A percentile compares a stretch with the other conserved stretches of the same genome.
Conservation (phyloP, 306 rosid genomes). For the Lithocarpus polystachyus region DNA sequence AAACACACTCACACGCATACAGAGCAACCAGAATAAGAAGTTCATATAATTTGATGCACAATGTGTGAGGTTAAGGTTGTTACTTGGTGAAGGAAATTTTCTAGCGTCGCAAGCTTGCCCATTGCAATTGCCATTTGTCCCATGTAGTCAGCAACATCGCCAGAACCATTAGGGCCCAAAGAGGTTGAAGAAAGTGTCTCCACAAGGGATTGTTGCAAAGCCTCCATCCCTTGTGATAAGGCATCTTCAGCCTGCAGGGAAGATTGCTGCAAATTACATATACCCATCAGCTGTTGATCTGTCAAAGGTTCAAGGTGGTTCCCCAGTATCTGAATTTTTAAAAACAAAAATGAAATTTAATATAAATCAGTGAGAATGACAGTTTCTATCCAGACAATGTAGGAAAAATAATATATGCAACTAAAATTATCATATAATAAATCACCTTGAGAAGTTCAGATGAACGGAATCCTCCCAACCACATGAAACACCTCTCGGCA, state of each 20-base stretch:
- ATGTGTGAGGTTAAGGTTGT: not conserved
- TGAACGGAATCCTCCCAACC: slow-evolving; percentile 86
- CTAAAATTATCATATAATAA: not conserved
- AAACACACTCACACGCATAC: not conserved
- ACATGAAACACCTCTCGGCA: slow-evolving; percentile 85
- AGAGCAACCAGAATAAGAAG: not conserved
- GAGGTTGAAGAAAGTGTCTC: slow-evolving; percentile 66
- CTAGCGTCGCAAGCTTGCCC: slow-evolving; percentile 76
- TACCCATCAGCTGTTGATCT: slow-evolving; percentile 73
- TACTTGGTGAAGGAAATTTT: slow-evolving; percentile 80
- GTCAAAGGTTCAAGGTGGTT: slow-evolving; percentile 77
- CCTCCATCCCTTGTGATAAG: slow-evolving; percentile 88
- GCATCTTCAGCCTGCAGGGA: slow-evolving; percentile 94
- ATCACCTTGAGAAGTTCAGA: slow-evolving; percentile 87
- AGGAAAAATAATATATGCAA: not conserved
- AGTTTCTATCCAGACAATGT: not conserved
- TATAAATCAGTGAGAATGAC: not conserved
- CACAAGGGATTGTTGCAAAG: slow-evolving; percentile 75
- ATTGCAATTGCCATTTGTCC: slow-evolving; percentile 94
- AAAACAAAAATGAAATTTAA: not conserved
- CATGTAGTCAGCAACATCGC: slow-evolving; percentile 82
- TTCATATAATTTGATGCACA: not conserved
- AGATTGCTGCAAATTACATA: slow-evolving; percentile 76
- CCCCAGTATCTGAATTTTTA: slow-evolving; percentile 59
- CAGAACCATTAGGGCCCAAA: slow-evolving; percentile 43